Conservation (phyloP, 192 early-diverging fungal species). For the Anaeromyces robustus region DNA sequence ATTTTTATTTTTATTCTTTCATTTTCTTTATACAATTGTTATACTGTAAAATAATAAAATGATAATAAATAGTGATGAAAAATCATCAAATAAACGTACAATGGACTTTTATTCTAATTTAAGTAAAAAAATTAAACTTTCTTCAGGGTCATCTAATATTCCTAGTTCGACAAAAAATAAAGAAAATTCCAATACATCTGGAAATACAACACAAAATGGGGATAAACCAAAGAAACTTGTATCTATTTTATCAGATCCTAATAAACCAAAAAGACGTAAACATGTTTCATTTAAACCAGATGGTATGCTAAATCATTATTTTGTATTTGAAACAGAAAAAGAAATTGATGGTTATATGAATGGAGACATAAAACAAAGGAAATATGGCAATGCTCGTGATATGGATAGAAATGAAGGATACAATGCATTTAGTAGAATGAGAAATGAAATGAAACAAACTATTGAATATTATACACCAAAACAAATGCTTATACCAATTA, state of each 20-base stretch:
- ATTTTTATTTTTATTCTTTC: no score
- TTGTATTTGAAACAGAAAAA: not conserved
- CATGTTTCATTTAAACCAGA: not conserved
- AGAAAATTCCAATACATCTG: not conserved
- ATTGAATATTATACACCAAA: not conserved
- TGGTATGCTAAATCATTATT: not conserved
- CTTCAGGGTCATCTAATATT: not conserved
- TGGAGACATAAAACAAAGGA: not conserved
- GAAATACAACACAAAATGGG: not conserved
- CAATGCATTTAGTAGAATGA: not conserved
- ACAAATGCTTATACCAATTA: not conserved
- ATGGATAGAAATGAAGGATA: not conserved
- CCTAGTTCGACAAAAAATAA: not conserved
- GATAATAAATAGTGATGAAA: not conserved
- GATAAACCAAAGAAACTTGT: not conserved
- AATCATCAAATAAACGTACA: not conserved
- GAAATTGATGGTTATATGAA: not conserved
- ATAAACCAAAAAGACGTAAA: not conserved
- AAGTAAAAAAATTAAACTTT: not conserved
- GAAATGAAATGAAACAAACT: not conserved
- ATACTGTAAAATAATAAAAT: no score
- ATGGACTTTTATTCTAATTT: not conserved
- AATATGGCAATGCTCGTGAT: not conserved
- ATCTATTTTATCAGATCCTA: not conserved
- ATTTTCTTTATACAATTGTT: no score